Conservation (phyloP, 192 early-diverging fungal species). For the Dissophora ornata region DNA sequence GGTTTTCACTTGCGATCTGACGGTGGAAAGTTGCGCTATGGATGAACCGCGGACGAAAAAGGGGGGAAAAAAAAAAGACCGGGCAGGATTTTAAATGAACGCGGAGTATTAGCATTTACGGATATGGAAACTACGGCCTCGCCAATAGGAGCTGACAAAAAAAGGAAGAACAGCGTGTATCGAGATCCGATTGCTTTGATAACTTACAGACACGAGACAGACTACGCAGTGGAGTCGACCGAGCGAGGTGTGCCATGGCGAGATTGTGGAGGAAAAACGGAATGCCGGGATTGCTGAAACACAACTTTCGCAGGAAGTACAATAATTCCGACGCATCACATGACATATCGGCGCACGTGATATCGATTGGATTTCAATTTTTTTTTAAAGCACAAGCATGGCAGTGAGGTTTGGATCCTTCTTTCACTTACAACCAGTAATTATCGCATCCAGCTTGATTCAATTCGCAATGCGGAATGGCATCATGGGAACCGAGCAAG, state of each 20-base stretch:
- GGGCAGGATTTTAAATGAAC: background rate
- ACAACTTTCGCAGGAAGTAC: too few species aligned
- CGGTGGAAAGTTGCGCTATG: background rate
- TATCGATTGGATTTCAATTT: too few species aligned
- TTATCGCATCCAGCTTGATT: background rate
- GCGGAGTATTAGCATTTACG: background rate
- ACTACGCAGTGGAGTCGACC: conserved; percentile 28
- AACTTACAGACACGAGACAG: conserved; percentile 31
- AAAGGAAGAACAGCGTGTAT: background rate
- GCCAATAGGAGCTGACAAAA: background rate
- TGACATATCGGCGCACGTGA: too few species aligned
- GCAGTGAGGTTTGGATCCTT: conserved; percentile 11
- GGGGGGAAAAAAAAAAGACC: background rate
- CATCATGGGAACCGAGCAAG: background rate
- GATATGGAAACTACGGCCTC: background rate
- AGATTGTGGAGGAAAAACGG: too few species aligned
- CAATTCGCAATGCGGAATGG: background rate
- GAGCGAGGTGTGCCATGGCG: conserved; percentile 40
- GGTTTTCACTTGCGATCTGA: conserved; percentile 5
- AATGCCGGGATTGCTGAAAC: too few species aligned
- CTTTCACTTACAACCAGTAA: conserved; percentile 46
- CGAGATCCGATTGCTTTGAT: background rate
- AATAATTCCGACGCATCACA: too few species aligned
- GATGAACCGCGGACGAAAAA: background rate
- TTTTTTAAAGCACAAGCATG: too few species aligned